Base-by-base conservation (phyloP, 192 early-diverging fungal species). In the Funneliformis geosporum region DNA sequence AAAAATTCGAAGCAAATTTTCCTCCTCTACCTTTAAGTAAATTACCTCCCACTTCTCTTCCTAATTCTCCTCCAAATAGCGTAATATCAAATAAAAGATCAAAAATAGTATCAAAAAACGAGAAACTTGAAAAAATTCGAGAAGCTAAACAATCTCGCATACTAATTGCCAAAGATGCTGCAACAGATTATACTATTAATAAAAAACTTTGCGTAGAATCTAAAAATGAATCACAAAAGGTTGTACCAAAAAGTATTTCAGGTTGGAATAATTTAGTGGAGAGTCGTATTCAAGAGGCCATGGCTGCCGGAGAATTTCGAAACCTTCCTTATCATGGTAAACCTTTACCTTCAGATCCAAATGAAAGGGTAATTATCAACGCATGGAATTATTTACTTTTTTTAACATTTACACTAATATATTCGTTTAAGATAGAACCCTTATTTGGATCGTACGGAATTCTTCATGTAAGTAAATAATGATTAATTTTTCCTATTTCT, bases 401-500 rank as follows among this genome's bases (percentile, higher is more conserved):
- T 66, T 66, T 2, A 66, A 66, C 2, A 14, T 66, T 8, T 38
- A 38, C 12, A 8, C 40, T 33, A 38, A 69, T 38, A 0, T 4
- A 10, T 69, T 40, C 12, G 7, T 16, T 6, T 69, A 28, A 28
- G 5, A 27, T 47, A 76, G 23, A 82, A 83, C 40, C 82, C 82
- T 23, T 83, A 64, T 65, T 11, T 83, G 4, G 76, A 81, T 44
- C 61, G 73, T n/a, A 81, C 82, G 8, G 82, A 83, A 66, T 83
- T 82, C 27, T 25, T 72, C 23, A 33, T 72, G 70, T 50, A 72
- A 47, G 70, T 47, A 14, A 66, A 66, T 5, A 33, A 38, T 33
- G 10, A 16, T 23, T 38, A 16, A 21, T 21, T 50, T 72, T 72
- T 27, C 14, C 2, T 8, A 1, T 43, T 50, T 72, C 23, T 4